Evolutionary conservation across 2,329 filamentous ascomycete genomes (phyloP).

Genomic region (Pestalotiopsis sp.): DNA sequence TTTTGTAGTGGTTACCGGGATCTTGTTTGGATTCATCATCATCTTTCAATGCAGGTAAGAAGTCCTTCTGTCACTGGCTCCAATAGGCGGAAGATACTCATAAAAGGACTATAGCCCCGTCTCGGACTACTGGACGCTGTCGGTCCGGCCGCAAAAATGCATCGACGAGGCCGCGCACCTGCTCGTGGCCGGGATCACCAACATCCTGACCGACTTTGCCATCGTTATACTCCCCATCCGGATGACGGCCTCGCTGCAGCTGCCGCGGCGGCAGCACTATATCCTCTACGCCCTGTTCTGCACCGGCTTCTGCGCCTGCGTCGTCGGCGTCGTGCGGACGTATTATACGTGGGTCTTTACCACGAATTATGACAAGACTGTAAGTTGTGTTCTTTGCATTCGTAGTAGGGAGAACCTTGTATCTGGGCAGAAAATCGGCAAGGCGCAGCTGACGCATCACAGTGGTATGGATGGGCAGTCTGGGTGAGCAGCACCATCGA

Average conservation of each 20-base stretch:
- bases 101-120: conserved; percentile 22
- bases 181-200: conserved; percentile 55
- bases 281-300: conserved; percentile 48
- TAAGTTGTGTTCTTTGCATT: not conserved
- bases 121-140: conserved; percentile 38
- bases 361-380: conserved; percentile 20
- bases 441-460: not conserved
- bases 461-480: conserved; percentile 35
- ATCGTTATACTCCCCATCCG: conserved; percentile 51
- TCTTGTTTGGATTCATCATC: conserved; percentile 33
- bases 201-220: conserved; percentile 59
- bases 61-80: too few species aligned
- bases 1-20: conserved; percentile 27
- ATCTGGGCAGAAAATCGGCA: too few species aligned
- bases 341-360: conserved; percentile 35
- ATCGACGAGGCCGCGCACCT: conserved; percentile 52
- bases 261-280: conserved; percentile 47
- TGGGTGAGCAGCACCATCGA: conserved; percentile 37
- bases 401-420: too few species aligned
- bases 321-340: conserved; percentile 35
- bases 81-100: too few species aligned
- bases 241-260: conserved; percentile 44
- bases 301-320: conserved; percentile 46
- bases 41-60: conserved; percentile 36
- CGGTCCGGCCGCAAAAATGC: conserved; percentile 36